phyloP scores from a whole-genome alignment of 257 asterid species.

The Dorcoceras hygrometricum region DNA sequence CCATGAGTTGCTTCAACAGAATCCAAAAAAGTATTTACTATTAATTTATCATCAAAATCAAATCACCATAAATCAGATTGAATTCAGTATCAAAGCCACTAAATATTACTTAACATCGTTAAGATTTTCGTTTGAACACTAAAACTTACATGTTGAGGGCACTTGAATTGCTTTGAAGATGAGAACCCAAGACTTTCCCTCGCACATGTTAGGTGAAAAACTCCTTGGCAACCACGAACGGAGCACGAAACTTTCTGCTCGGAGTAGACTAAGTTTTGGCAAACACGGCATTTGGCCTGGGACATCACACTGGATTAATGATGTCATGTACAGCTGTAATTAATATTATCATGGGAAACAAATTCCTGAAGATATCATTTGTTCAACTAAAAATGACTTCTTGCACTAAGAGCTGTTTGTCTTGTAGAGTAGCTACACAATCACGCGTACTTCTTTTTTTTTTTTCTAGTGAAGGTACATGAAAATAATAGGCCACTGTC shows the following conservation, averaged over 20 bases:
- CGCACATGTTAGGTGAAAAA: slow-evolving; percentile 69
- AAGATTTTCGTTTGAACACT: slow-evolving; percentile 2
- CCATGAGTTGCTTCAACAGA: not conserved
- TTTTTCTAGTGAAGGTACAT: too few relatives aligned
- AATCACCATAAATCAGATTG: not conserved
- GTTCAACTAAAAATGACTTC: not conserved
- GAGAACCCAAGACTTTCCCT: slow-evolving; percentile 43
- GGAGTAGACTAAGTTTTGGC: slow-evolving; percentile 49
- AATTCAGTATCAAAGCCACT: not conserved
- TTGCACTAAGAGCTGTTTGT: not conserved
- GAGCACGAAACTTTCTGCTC: slow-evolving; percentile 56
- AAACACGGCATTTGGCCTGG: slow-evolving; percentile 69
- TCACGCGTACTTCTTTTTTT: too few relatives aligned
- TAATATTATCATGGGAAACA: not conserved
- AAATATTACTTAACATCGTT: not conserved
- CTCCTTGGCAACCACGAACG: slow-evolving; percentile 56
- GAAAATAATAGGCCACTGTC: too few relatives aligned
- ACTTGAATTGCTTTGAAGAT: slow-evolving; percentile 64
- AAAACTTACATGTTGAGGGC: slow-evolving; percentile 89
- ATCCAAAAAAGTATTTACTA: not conserved
- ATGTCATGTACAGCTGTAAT: slow-evolving; percentile 2
- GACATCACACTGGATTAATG: slow-evolving; percentile 21
- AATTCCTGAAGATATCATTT: not conserved
- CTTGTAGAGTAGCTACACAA: not conserved
- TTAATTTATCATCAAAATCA: slow-evolving; percentile 1